Conservation (phyloP, 106 monocot species). For the Ottelia alismoides region DNA sequence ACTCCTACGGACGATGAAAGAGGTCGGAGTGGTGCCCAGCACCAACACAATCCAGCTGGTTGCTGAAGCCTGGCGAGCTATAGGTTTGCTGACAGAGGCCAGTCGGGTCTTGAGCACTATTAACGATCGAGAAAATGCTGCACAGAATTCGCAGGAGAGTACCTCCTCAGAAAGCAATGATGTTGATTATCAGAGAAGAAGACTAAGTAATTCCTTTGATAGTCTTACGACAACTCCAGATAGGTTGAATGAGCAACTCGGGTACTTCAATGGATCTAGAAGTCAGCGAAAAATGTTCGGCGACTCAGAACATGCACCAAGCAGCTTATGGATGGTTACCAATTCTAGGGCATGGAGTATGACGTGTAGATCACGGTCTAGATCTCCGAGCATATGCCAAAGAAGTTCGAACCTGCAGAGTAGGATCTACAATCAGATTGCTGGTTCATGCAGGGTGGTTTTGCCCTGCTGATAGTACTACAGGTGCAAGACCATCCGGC, state of each 20-base stretch:
- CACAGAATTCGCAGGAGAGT: too few species aligned
- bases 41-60: constrained; percentile 32
- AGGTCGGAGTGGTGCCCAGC: constrained; percentile 31
- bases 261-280: not conserved
- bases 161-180: too few species aligned
- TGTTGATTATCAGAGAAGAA: too few species aligned
- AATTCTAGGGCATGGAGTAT: not conserved
- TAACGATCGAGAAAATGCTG: too few species aligned
- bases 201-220: too few species aligned
- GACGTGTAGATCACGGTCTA: constrained; percentile 2
- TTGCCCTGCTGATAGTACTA: constrained; percentile 4
- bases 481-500: too few species aligned
- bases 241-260: not conserved
- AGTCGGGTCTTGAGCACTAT: too few species aligned
- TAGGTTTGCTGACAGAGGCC: constrained; percentile 51
- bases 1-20: constrained; percentile 49
- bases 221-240: too few species aligned
- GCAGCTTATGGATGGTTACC: constrained; percentile 7
- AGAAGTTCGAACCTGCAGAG: constrained; percentile 1
- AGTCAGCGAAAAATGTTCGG: not conserved
- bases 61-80: constrained; percentile 56
- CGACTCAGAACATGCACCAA: not conserved
- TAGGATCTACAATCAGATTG: constrained; percentile 3
- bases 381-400: not conserved
- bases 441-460: constrained; percentile 1